Percentiles rank a stretch among this genome's conserved stretches.
Evolutionary conservation across 2,329 filamentous ascomycete genomes (phyloP).

Genomic region (Coniochaeta sp.): DNA sequence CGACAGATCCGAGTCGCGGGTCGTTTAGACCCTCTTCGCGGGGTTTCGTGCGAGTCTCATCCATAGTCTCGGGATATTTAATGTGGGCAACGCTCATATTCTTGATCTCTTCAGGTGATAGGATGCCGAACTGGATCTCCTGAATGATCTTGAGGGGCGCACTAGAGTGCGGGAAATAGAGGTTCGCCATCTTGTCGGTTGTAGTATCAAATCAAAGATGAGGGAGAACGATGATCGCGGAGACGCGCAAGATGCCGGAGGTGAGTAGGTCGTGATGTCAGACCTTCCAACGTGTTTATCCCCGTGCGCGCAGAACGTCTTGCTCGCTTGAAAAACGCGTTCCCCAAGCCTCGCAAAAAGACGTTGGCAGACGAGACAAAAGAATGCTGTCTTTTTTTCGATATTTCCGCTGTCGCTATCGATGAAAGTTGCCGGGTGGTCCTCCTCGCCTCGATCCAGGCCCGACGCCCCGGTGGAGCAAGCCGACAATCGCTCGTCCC

Average conservation of each 20-base stretch:
- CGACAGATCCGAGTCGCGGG: slow-evolving; percentile 90
- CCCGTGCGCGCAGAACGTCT: neutral
- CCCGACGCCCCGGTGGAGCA: slow-evolving; percentile 27
- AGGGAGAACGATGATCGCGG: slow-evolving; percentile 3
- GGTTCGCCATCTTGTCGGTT: slow-evolving; percentile 73
- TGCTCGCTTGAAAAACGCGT: slow-evolving; percentile 1
- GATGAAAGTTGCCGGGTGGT: slow-evolving; percentile 4
- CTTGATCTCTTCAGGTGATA: slow-evolving; percentile 98
- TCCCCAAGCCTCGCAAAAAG: slow-evolving; percentile 4
- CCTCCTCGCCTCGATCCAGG: slow-evolving; percentile 6
- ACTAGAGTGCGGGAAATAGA: slow-evolving; percentile 84
- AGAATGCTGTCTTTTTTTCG: neutral
- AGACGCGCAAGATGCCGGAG: neutral
- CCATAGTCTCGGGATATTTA: slow-evolving; percentile 98
- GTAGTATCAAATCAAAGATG: slow-evolving; percentile 3
- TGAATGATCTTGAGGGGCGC: slow-evolving; percentile 95
- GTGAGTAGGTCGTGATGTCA: neutral
- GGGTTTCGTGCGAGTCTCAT: slow-evolving; percentile 85
- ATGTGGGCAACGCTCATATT: slow-evolving; percentile 96
- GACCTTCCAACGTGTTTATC: neutral
- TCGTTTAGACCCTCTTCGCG: slow-evolving; percentile 92
- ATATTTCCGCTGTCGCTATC: slow-evolving; percentile 5
- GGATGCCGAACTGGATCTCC: slow-evolving; percentile 97
- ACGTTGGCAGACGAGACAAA: slow-evolving; percentile 1
- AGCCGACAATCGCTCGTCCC: slow-evolving; percentile 21